A percentile compares a stretch with the other conserved stretches of the same genome.
Evolutionary conservation across 1,139 yeast genomes (phyloP).

Genomic region (Hansenula sp.): DNA sequence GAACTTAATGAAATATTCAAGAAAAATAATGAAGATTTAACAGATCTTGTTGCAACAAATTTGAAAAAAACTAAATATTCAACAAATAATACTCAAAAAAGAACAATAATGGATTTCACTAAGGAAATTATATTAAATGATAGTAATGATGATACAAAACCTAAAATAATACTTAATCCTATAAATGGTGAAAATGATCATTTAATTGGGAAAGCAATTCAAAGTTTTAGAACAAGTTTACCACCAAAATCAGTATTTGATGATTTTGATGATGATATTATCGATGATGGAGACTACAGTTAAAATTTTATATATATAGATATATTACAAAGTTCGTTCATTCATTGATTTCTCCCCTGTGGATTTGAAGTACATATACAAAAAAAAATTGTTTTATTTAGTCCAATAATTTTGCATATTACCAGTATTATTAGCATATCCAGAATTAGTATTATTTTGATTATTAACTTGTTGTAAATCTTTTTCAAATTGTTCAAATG

Average conservation of each 20-base stretch:
- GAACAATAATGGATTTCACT: constrained; percentile 7
- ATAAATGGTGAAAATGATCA: constrained; percentile 21
- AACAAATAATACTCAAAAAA: background rate
- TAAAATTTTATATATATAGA: background rate
- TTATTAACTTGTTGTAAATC: too few species aligned
- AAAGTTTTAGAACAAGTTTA: constrained; percentile 20
- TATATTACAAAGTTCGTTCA: background rate
- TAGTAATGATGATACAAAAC: constrained; percentile 9
- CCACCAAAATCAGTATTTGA: constrained; percentile 34
- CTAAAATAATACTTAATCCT: constrained; percentile 20
- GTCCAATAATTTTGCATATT: background rate
- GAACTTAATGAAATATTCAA: constrained; percentile 17
- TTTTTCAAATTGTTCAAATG: constrained; percentile 17
- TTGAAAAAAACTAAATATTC: constrained; percentile 9
- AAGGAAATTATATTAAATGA: constrained; percentile 20
- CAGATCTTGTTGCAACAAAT: constrained; percentile 10
- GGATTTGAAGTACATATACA: too few species aligned
- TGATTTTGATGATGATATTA: constrained; percentile 18
- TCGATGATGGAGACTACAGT: constrained; percentile 1
- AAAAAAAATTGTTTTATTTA: too few species aligned
- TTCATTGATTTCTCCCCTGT: background rate
- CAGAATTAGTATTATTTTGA: background rate
- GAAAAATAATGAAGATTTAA: constrained; percentile 13
- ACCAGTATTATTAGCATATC: background rate
- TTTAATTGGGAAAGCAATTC: constrained; percentile 19